Evolutionary conservation across 2,329 filamentous ascomycete genomes (phyloP), one percentile per base, ranked within the genome.

Genomic region (Ophiostoma populinum): DNA sequence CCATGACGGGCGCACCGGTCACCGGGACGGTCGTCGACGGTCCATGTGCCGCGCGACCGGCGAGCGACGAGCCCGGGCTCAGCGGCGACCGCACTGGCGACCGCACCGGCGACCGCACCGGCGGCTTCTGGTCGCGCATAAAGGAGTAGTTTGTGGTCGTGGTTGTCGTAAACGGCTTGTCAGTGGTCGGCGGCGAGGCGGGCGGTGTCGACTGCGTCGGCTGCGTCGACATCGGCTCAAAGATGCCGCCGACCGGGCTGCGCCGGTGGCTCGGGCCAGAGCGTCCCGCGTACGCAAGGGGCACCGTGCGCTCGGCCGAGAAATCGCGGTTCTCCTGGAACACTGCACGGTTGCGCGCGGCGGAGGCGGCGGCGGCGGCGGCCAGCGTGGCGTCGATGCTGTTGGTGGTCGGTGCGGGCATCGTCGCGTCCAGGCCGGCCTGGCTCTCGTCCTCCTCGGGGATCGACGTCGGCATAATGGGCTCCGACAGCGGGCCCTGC

Each of bases 401-500:
- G 30, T 24, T 24, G 10, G 33, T 8, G 7, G 40, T 26, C 18
- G 30, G 29, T 6, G 24, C 30, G 4, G 30, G n/a, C n/a, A 32
- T 20, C 7, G 30, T 11, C 30, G 15, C 19, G 13, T 32, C 30
- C n/a, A 32, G 21, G 4, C 12, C 28, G 4, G 8, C 24, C 27
- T 36, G 18, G 12, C 19, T 22, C 26, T 68, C 65, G 4, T 63
- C 59, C 41, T 77, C 73, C 44, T 75, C 73, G 0, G 69, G 59
- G 27, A 75, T 67, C 0, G 67, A 64, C 1, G 63, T 55, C 7
- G 68, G 57, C 25, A 71, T 56, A 6, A 70, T 57, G 25, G 71
- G 63, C 45, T 77, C 72, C 1, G 76, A 79, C 29, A 66, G 60
- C 6, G 75, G 72, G 1, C 66, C 61, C 9, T 65, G 60, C 17